Percentiles rank a stretch among this genome's conserved stretches.
These are phyloP conservation scores for Colletotrichum karsti DNA, from an alignment of 2,329 filamentous ascomycete species.

Conservation along the genomic window DNA sequence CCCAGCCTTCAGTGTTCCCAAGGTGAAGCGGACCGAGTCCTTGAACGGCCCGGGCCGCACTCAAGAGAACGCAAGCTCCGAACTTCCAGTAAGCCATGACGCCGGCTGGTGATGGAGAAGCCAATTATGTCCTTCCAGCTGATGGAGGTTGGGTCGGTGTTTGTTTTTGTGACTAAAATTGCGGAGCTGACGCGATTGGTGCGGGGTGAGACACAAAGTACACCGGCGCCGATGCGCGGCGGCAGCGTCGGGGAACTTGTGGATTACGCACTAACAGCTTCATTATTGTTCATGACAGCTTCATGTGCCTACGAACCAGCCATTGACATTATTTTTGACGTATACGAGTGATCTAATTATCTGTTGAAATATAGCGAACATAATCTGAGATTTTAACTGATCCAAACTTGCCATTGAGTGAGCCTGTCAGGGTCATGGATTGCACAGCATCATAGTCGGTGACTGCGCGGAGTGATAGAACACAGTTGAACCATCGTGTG, in stretches of 20 bases:
- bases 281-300: background rate
- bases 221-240: background rate
- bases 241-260: too few species aligned
- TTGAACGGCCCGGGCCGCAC: slow-evolving; percentile 5
- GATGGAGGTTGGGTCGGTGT: background rate
- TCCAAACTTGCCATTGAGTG: too few species aligned
- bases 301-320: too few species aligned
- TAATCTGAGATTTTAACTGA: too few species aligned
- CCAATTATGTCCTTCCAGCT: slow-evolving; percentile 5
- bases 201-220: background rate
- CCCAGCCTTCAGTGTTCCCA: slow-evolving; percentile 1
- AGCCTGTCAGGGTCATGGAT: too few species aligned
- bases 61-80: slow-evolving; percentile 13
- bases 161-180: slow-evolving; percentile 24
- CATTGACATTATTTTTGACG: too few species aligned
- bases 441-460: too few species aligned
- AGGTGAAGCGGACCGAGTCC: slow-evolving; percentile 11
- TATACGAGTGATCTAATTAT: too few species aligned
- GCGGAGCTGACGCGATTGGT: background rate
- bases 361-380: too few species aligned
- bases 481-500: too few species aligned
- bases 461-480: too few species aligned
- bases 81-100: slow-evolving; percentile 16
- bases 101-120: slow-evolving; percentile 4
- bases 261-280: background rate